These are phyloP conservation scores for Neotropicomus parvogracilis DNA, from an alignment of 1,284 basidiomycete species.

Conservation along the genomic window DNA sequence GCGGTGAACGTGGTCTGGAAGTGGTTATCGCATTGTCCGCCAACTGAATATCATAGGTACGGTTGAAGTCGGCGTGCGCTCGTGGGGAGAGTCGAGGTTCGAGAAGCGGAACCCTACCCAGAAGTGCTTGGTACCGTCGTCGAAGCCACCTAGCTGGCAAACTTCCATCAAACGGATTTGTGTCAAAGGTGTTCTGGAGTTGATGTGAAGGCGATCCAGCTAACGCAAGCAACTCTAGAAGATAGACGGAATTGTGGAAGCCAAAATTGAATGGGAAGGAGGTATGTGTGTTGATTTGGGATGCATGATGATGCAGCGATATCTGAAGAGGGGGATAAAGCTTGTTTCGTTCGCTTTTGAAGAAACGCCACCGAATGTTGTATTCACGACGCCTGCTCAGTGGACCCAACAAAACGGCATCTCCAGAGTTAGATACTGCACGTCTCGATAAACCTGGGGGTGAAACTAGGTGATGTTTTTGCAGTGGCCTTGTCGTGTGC, in stretches of 20 bases:
- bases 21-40: slow-evolving; percentile 28
- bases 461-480: slow-evolving; percentile 36
- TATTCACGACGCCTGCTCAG: slow-evolving; percentile 68
- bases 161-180: slow-evolving; percentile 20
- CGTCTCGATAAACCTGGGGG: slow-evolving; percentile 58
- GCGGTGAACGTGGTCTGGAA: slow-evolving; percentile 17
- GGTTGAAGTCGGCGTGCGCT: slow-evolving; percentile 1
- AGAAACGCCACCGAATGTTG: slow-evolving; percentile 70
- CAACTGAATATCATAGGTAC: slow-evolving; percentile 32
- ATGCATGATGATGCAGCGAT: slow-evolving; percentile 12
- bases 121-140: slow-evolving; percentile 58
- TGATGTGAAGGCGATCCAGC: slow-evolving; percentile 34
- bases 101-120: slow-evolving; percentile 56
- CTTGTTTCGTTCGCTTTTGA: slow-evolving; percentile 51
- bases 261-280: slow-evolving; percentile 36
- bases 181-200: not conserved
- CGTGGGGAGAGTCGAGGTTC: slow-evolving; percentile 29
- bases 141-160: slow-evolving; percentile 59
- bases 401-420: slow-evolving; percentile 57
- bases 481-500: slow-evolving; percentile 45
- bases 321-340: slow-evolving; percentile 57
- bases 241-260: slow-evolving; percentile 43
- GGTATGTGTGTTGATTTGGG: not conserved
- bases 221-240: slow-evolving; percentile 48
- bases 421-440: slow-evolving; percentile 55